These are phyloP conservation scores for Entomortierella chlamydospora DNA, from an alignment of 192 early-diverging fungal species.

Conservation along the genomic window DNA sequence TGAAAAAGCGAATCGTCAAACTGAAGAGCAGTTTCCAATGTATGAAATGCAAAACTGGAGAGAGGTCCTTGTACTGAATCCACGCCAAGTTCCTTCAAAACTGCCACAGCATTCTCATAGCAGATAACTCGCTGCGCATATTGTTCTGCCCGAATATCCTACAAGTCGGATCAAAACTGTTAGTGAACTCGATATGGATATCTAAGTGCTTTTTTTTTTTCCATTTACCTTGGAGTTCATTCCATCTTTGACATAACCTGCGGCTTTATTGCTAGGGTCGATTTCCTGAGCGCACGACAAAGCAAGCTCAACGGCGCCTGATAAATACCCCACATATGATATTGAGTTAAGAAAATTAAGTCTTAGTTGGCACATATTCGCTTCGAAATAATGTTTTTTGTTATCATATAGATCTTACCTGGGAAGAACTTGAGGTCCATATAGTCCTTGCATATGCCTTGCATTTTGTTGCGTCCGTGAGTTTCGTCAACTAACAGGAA, in stretches of 20 bases:
- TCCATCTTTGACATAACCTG: constrained; percentile 67
- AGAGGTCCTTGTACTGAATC: constrained; percentile 39
- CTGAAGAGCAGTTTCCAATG: constrained; percentile 55
- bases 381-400: neutral
- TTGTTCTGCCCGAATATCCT: constrained; percentile 38
- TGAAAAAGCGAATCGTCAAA: constrained; percentile 73
- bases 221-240: constrained; percentile 57
- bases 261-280: constrained; percentile 67
- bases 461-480: constrained; percentile 57
- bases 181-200: neutral
- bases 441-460: constrained; percentile 63
- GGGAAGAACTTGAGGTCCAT: constrained; percentile 56
- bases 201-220: too few relatives aligned
- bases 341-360: constrained; percentile 7
- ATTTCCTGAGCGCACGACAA: constrained; percentile 66
- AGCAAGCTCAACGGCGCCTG: constrained; percentile 63
- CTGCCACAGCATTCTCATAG: constrained; percentile 26
- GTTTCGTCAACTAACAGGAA: constrained; percentile 59
- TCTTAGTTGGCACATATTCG: neutral
- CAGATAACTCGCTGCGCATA: constrained; percentile 32
- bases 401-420: neutral
- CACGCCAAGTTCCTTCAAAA: constrained; percentile 35
- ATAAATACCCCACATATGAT: neutral
- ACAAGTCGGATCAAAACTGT: constrained; percentile 2
- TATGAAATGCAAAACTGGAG: constrained; percentile 37